A percentile compares a stretch with the other conserved stretches of the same genome.
Evolutionary conservation across 2,329 filamentous ascomycete species (phyloP).

Genomic region (Aspergillus tamarii): DNA sequence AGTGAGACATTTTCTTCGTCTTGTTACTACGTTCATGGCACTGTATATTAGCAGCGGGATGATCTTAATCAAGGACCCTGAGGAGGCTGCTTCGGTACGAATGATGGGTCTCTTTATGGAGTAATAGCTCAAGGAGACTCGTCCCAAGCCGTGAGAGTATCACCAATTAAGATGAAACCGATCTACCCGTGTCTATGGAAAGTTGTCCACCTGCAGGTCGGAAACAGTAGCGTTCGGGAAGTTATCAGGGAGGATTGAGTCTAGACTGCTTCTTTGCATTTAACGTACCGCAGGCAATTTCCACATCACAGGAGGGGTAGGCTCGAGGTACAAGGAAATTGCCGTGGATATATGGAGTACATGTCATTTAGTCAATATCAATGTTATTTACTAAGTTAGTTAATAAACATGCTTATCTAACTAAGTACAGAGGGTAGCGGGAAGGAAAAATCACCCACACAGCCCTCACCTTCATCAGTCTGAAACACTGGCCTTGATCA

Average conservation of each 20-base stretch:
- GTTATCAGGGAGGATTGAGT: not conserved
- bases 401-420: not conserved
- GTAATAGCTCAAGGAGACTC: not conserved
- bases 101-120: not conserved
- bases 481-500: constrained; percentile 12
- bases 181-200: not conserved
- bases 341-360: not conserved
- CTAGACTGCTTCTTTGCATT: not conserved
- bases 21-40: not conserved
- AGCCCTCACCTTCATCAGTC: constrained; percentile 1
- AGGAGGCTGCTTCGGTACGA: not conserved
- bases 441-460: not conserved
- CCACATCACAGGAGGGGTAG: not conserved
- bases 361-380: not conserved
- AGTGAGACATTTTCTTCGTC: not conserved
- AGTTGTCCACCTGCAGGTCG: not conserved
- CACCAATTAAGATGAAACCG: constrained; percentile 3
- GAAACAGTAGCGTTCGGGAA: not conserved
- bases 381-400: not conserved
- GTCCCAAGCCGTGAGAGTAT: not conserved
- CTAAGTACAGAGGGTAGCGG: too few relatives aligned
- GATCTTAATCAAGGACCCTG: constrained; percentile 2
- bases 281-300: not conserved
- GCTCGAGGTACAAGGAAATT: not conserved
- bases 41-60: not conserved